These are phyloP conservation scores for Kwoniella heveanensis DNA, from an alignment of 768 basidiomycete genomes.

Conservation along the genomic window DNA sequence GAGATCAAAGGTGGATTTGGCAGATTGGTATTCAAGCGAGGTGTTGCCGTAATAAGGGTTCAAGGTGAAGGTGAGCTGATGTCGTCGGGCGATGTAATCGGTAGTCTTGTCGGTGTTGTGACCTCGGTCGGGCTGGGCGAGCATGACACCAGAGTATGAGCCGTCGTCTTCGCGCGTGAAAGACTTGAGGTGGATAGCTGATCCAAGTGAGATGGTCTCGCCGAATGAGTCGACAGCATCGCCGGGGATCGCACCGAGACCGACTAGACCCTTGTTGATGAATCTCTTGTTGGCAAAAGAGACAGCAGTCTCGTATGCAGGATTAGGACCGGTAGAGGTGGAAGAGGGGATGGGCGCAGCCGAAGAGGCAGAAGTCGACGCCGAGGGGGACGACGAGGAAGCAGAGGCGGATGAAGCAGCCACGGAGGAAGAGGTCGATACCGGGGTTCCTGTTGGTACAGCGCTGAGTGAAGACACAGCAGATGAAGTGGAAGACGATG, in stretches of 20 bases:
- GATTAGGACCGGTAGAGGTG: constrained; percentile 18
- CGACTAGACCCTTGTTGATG: constrained; percentile 48
- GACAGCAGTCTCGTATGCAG: constrained; percentile 31
- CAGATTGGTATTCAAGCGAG: constrained; percentile 61
- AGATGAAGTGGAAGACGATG: not conserved
- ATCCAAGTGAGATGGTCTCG: constrained; percentile 61
- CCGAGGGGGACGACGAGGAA: not conserved
- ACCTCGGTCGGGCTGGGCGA: constrained; percentile 67
- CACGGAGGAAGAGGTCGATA: not conserved
- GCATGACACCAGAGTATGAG: constrained; percentile 61
- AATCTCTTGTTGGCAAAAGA: constrained; percentile 31
- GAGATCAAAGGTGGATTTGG: constrained; percentile 62
- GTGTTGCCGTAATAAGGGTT: constrained; percentile 61
- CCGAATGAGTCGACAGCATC: constrained; percentile 33
- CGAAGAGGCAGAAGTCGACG: constrained; percentile 1
- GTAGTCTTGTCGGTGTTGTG: constrained; percentile 61
- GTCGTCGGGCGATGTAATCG: constrained; percentile 69
- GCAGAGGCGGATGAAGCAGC: not conserved
- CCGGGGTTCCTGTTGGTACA: constrained; percentile 2
- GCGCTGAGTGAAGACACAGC: not conserved
- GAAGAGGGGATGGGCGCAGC: not conserved
- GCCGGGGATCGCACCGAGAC: constrained; percentile 36
- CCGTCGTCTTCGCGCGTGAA: constrained; percentile 49
- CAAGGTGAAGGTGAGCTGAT: constrained; percentile 65
- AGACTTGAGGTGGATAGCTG: constrained; percentile 64